Conservation (phyloP, 305 asterid species). For the Solanum aculeatissimum region DNA sequence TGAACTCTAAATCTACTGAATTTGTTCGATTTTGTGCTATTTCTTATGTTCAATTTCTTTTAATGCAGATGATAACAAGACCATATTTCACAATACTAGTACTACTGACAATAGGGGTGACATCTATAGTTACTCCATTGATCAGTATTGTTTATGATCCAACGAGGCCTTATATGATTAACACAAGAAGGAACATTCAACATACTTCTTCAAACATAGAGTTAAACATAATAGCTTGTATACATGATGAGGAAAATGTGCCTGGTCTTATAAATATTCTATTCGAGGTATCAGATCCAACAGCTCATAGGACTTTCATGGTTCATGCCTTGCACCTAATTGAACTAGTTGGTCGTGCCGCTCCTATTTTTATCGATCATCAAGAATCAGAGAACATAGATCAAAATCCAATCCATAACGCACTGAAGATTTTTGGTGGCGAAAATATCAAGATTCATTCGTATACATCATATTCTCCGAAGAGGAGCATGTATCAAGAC, state of each 20-base stretch:
- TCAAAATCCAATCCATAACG: conserved; percentile 32
- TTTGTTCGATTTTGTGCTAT: background rate
- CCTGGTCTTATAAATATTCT: conserved; percentile 31
- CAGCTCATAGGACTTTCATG: conserved; percentile 26
- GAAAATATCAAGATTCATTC: conserved; percentile 23
- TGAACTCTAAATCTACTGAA: background rate
- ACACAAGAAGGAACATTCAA: conserved; percentile 63
- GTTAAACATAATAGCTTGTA: conserved; percentile 43
- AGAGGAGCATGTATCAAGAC: conserved; percentile 61
- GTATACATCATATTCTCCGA: conserved; percentile 42
- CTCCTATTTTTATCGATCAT: conserved; percentile 53
- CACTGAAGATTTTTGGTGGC: conserved; percentile 35
- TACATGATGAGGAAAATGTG: conserved; percentile 39
- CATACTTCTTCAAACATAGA: conserved; percentile 47
- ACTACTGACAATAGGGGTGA: conserved; percentile 20
- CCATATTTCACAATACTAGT: conserved; percentile 48
- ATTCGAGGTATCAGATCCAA: conserved; percentile 52
- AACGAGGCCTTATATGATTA: conserved; percentile 67
- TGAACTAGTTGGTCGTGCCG: conserved; percentile 54
- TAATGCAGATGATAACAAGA: conserved; percentile 38
- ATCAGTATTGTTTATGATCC: conserved; percentile 67
- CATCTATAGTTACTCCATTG: conserved; percentile 46
- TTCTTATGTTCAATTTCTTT: background rate
- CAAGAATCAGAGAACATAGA: background rate
- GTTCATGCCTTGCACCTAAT: conserved; percentile 47